A percentile compares a stretch with the other conserved stretches of the same genome.
These are phyloP conservation scores for Castanopsis chinensis DNA, from an alignment of 306 rosid species.

Conservation along the genomic window DNA sequence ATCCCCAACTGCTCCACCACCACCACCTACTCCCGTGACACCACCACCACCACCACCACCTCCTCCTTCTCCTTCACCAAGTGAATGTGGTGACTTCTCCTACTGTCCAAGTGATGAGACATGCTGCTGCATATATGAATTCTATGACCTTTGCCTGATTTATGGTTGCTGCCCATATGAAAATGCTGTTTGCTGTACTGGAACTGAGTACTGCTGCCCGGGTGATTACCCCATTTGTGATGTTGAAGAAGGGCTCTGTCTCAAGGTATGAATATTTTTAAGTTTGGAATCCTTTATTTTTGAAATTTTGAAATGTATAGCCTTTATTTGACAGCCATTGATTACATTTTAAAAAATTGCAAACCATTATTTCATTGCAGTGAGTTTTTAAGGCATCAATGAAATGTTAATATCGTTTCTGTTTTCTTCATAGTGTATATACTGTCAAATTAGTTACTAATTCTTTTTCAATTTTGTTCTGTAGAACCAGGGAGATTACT, in stretches of 20 bases:
- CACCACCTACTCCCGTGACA: constrained; percentile 27
- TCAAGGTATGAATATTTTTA: constrained; percentile 36
- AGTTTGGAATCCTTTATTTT: neutral
- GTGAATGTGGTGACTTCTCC: constrained; percentile 62
- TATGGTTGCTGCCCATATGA: constrained; percentile 73
- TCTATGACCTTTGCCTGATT: constrained; percentile 36
- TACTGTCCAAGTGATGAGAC: constrained; percentile 61
- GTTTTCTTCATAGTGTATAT: neutral
- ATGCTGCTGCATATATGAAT: constrained; percentile 58
- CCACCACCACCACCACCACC: constrained; percentile 35
- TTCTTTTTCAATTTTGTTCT: neutral
- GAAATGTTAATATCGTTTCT: neutral
- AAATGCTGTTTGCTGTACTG: constrained; percentile 71
- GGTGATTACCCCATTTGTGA: constrained; percentile 73
- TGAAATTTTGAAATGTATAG: neutral
- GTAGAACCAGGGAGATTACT: constrained; percentile 53
- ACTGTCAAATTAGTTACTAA: neutral
- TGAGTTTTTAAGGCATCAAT: neutral
- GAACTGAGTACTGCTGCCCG: constrained; percentile 70
- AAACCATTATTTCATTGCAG: neutral
- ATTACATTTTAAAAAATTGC: neutral
- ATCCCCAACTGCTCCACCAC: constrained; percentile 56
- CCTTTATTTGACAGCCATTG: neutral
- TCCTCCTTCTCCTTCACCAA: constrained; percentile 68
- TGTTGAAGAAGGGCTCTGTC: constrained; percentile 55